Conservation (phyloP, 345 rosid species). For the Arabis hirsuta region DNA sequence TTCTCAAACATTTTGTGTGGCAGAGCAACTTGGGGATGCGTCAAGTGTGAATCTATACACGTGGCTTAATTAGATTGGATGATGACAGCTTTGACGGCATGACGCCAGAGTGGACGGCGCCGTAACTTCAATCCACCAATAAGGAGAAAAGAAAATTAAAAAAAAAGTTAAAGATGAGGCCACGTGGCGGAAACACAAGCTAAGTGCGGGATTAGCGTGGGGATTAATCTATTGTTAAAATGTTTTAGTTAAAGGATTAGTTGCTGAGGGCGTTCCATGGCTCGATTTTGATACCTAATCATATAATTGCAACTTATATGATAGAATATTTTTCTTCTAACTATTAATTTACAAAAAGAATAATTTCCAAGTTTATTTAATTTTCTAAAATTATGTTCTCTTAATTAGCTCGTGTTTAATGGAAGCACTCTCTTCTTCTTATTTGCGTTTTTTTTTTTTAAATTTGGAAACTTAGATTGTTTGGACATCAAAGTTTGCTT, state of each 20-base stretch:
- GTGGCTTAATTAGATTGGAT: conserved; percentile 21
- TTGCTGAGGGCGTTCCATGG: conserved; percentile 1
- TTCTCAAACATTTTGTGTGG: conserved; percentile 36
- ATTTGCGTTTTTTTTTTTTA: no score
- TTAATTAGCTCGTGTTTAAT: no score
- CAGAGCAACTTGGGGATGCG: conserved; percentile 27
- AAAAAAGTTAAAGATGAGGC: background rate
- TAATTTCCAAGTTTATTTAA: no score
- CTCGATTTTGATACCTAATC: background rate
- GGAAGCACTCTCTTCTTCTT: no score
- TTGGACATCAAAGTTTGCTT: no score
- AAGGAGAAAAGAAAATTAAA: background rate
- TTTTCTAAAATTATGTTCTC: no score
- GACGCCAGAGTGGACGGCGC: conserved; percentile 39
- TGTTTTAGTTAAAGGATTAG: background rate
- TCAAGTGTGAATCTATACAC: conserved; percentile 19
- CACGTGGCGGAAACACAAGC: conserved; percentile 35
- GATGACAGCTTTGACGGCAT: conserved; percentile 41
- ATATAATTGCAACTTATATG: background rate
- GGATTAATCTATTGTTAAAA: background rate
- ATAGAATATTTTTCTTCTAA: no score
- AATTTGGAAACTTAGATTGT: no score
- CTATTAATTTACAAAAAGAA: no score
- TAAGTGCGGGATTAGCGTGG: conserved; percentile 38
- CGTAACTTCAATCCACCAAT: conserved; percentile 37